Evolutionary conservation across 352 stramenopile genomes (phyloP).

Genomic region (Globisporangium canariense): DNA sequence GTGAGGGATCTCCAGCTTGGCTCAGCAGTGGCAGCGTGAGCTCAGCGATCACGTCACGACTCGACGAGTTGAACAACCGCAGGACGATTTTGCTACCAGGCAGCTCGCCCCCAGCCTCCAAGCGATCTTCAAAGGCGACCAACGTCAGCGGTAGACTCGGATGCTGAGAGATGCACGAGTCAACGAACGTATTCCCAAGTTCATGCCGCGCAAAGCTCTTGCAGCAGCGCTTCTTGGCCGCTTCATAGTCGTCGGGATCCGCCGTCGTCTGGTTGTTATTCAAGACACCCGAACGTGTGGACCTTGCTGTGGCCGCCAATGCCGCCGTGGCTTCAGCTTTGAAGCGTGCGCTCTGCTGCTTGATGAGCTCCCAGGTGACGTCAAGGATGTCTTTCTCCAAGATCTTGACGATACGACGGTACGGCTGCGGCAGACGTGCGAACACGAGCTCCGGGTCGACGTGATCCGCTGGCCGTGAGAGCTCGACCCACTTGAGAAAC

Average conservation of each 20-base stretch:
- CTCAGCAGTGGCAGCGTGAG: neutral
- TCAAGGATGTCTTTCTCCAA: slow-evolving; percentile 62
- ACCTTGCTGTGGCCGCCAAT: slow-evolving; percentile 20
- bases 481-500: slow-evolving; percentile 58
- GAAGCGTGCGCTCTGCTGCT: slow-evolving; percentile 34
- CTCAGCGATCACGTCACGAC: neutral
- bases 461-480: slow-evolving; percentile 50
- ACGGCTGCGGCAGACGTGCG: slow-evolving; percentile 63
- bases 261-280: neutral
- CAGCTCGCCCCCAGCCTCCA: neutral
- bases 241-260: slow-evolving; percentile 39
- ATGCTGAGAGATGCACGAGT: slow-evolving; percentile 5
- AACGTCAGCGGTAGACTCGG: slow-evolving; percentile 10
- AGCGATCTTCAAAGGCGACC: neutral
- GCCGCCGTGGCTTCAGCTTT: slow-evolving; percentile 27
- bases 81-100: neutral
- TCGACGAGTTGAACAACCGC: slow-evolving; percentile 9
- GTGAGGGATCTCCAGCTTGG: neutral
- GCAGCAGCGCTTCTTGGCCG: slow-evolving; percentile 40
- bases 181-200: neutral
- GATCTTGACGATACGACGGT: slow-evolving; percentile 60
- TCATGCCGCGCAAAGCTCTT: slow-evolving; percentile 16
- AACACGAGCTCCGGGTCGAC: slow-evolving; percentile 61
- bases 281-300: slow-evolving; percentile 16
- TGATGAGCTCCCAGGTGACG: slow-evolving; percentile 46